phyloP scores from a whole-genome alignment of 371 early-diverging fungal genomes.

The Funneliformis caledonium region DNA sequence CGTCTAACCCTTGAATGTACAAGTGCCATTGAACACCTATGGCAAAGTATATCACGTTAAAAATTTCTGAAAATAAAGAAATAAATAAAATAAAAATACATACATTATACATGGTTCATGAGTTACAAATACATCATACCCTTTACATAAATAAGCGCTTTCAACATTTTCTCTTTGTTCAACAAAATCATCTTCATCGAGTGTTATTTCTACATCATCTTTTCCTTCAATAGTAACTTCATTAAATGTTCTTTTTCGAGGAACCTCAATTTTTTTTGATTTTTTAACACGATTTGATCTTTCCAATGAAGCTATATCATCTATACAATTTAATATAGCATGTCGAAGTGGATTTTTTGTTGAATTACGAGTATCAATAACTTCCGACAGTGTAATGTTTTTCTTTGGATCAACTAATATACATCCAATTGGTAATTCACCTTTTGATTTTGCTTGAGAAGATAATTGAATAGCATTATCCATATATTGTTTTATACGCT shows the following conservation, averaged over 20 bases:
- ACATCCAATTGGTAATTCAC: constrained; percentile 47
- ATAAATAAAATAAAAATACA: constrained; percentile 22
- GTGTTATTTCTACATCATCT: not conserved
- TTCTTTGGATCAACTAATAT: constrained; percentile 58
- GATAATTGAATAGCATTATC: constrained; percentile 44
- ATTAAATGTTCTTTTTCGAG: not conserved
- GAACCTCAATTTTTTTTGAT: not conserved
- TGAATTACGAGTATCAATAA: constrained; percentile 53
- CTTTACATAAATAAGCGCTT: constrained; percentile 63
- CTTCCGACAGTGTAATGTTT: constrained; percentile 51
- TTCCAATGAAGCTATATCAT: constrained; percentile 51
- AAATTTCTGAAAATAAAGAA: too few species aligned
- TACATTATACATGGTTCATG: constrained; percentile 75
- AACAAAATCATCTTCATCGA: not conserved
- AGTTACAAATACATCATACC: constrained; percentile 63
- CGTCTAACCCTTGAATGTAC: constrained; percentile 79
- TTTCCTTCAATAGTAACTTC: not conserved
- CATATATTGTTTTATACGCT: constrained; percentile 51
- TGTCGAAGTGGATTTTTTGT: constrained; percentile 61
- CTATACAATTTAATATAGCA: constrained; percentile 67
- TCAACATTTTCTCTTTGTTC: constrained; percentile 27
- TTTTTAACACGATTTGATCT: not conserved
- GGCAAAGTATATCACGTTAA: not conserved
- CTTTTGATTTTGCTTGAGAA: constrained; percentile 39
- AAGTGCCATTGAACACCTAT: constrained; percentile 79